Percentiles rank a stretch among this genome's conserved stretches.
These are phyloP conservation scores for Cotoneaster glaucophyllus DNA, from an alignment of 306 rosid genomes.

Conservation along the genomic window DNA sequence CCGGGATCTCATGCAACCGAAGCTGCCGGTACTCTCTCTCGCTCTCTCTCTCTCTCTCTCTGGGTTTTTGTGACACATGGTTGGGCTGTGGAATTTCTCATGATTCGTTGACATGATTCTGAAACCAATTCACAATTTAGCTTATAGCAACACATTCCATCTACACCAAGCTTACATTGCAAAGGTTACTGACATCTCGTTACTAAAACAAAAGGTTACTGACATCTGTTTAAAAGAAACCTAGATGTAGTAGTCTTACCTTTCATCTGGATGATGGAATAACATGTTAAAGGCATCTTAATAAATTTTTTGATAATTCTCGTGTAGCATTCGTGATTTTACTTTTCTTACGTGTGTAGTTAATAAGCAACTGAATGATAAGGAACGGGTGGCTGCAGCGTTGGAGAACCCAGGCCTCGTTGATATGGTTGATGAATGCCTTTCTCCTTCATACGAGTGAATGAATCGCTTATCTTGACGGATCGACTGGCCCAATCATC, in stretches of 20 bases:
- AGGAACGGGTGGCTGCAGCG: constrained; percentile 92
- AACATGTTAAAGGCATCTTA: not conserved
- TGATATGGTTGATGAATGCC: constrained; percentile 92
- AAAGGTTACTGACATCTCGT: not conserved
- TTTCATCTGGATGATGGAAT: not conserved
- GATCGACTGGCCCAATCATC: not conserved
- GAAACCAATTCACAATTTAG: not conserved
- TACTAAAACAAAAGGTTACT: no score
- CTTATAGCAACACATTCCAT: not conserved
- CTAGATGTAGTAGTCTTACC: not conserved
- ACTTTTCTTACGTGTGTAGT: constrained; percentile 36
- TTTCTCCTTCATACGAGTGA: constrained; percentile 66
- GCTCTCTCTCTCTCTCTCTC: not conserved
- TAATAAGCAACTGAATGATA: constrained; percentile 89
- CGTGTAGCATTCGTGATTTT: not conserved
- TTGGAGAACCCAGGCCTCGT: constrained; percentile 79
- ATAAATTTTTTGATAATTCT: not conserved
- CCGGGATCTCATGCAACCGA: constrained; percentile 96
- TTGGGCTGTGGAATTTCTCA: not conserved
- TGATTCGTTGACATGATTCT: not conserved
- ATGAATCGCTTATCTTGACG: not conserved
- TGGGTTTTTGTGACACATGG: not conserved
- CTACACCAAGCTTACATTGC: not conserved
- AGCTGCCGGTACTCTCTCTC: constrained; percentile 55
- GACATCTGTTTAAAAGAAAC: not conserved